phyloP scores from a whole-genome alignment of 495 filamentous ascomycete species.

The Neurospora tetraspora region DNA sequence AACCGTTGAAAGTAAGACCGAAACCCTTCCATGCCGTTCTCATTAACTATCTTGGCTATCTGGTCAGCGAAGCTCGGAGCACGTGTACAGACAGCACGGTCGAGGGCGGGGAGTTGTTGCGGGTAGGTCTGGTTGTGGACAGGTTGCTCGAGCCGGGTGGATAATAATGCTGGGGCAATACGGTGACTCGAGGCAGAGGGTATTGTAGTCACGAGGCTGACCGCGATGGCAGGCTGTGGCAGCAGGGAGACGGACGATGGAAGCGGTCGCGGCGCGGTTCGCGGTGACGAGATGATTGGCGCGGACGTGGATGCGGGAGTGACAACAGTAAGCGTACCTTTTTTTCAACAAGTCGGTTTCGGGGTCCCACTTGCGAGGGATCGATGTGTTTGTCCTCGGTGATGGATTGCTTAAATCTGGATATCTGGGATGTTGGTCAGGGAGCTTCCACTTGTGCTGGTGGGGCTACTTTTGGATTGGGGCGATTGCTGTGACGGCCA shows the following conservation, averaged over 20 bases:
- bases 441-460: conserved; percentile 39
- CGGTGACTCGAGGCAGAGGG: neutral
- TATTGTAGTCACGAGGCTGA: conserved; percentile 1
- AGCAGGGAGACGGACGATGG: neutral
- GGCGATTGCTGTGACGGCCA: conserved; percentile 40
- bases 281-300: neutral
- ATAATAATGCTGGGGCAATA: neutral
- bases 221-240: neutral
- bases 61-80: conserved; percentile 4
- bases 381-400: conserved; percentile 75
- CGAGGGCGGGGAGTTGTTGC: neutral
- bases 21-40: conserved; percentile 95
- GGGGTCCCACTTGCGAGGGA: conserved; percentile 81
- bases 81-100: neutral
- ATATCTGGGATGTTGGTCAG: conserved; percentile 83
- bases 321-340: conserved; percentile 45
- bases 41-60: conserved; percentile 64
- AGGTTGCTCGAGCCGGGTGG: neutral
- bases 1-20: conserved; percentile 85
- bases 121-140: neutral
- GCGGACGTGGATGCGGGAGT: neutral
- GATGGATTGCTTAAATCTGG: conserved; percentile 84
- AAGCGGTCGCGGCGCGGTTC: neutral
- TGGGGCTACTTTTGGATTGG: conserved; percentile 42
- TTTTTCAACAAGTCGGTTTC: conserved; percentile 86